Evolutionary conservation across 2,329 filamentous ascomycete genomes (phyloP).

Genomic region (Pseudocercospora eumusae): DNA sequence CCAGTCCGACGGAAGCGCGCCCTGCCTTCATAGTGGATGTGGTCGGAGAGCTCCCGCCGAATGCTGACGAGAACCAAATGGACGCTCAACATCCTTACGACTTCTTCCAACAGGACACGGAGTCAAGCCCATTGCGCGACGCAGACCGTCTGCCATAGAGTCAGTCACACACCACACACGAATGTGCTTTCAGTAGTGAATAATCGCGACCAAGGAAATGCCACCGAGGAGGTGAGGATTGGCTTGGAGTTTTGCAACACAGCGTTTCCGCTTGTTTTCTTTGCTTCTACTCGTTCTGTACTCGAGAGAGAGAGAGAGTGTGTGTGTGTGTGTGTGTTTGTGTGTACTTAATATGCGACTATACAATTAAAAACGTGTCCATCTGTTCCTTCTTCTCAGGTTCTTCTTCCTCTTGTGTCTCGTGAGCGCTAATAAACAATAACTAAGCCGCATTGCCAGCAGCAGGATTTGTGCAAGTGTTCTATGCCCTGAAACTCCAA

Average conservation of each 20-base stretch:
- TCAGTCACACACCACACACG: too few species aligned
- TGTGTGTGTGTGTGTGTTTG: too few species aligned
- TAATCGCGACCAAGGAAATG: neutral
- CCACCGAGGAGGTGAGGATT: neutral
- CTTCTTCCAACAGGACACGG: neutral
- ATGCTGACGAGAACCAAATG: neutral
- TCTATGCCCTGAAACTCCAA: neutral
- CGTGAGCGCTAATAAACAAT: slow-evolving; percentile 7
- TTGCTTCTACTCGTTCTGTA: neutral
- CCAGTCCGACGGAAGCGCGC: too few species aligned
- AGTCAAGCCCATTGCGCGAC: neutral
- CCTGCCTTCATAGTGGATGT: neutral
- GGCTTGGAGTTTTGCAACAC: neutral
- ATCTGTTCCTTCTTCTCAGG: neutral
- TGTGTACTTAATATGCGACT: neutral
- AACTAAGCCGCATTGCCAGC: neutral
- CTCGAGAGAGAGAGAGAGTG: neutral
- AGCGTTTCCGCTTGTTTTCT: neutral
- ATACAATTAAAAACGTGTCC: neutral
- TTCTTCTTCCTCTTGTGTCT: slow-evolving; percentile 2
- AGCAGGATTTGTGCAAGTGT: slow-evolving; percentile 1
- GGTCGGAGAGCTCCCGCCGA: neutral
- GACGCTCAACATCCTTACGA: too few species aligned
- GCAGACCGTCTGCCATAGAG: neutral
- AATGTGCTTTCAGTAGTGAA: neutral